Base-by-base conservation (phyloP, 306 rosid genomes). In the Trifolium repens region DNA sequence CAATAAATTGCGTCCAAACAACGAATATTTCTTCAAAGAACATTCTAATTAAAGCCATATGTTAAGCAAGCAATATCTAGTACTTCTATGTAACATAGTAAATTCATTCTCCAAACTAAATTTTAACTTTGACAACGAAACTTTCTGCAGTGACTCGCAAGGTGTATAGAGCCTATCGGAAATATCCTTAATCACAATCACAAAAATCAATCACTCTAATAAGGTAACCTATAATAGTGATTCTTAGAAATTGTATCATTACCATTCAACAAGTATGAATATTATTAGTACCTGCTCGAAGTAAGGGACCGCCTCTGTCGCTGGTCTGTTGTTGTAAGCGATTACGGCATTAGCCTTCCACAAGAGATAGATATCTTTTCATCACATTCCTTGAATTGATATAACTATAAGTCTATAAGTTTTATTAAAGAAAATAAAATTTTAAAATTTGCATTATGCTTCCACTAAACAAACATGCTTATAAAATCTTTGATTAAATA, bases 301-400 rank as follows among this genome's bases (percentile, higher is more conserved):
- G 93, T 89, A 90, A 59, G 99, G 99, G 72, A 94, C 97, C 15
- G 99, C 99, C 84, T 92, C 96, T 6, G 97, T 88, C 39, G 96
- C 99, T 32, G 99, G 93, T 85, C 85, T 89, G 85, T 92, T 94
- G 90, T 90, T 94, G 92, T 85, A 94, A 6, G 99, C 83, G 73
- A 94, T 90, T 77, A 90, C 78, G 50, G 81, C 97, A 92, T 92
- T 94, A 69, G 97, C 99, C 99, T 94, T 80, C 82, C 88, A 87
- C 71, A 77, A 74, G 75, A 87, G 85, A 87, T 67, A 86, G 60
- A 67, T 78, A 84, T 22, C 78, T 63, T 84, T 73, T 55, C 2
- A 84, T 84, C 85, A 80, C 54, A 81, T 79, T 80, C 73, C 83
- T 54, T 78, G 81, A 80, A 80, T 77, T 62, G 84, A 61, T 61